Conservation (phyloP, 2,329 filamentous ascomycete genomes). For the Pseudogymnoascus sp. region DNA sequence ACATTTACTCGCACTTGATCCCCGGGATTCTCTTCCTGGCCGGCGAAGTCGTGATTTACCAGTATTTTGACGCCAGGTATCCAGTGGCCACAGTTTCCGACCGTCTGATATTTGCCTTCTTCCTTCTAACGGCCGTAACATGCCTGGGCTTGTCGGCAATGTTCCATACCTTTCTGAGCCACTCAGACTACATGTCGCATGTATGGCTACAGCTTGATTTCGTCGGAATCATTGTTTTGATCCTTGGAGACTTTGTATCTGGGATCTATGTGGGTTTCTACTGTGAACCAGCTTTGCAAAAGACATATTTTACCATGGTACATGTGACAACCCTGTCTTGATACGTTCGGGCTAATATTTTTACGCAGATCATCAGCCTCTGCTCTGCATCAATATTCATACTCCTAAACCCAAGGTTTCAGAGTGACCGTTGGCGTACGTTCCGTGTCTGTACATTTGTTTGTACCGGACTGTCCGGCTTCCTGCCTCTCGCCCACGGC, state of each 20-base stretch:
- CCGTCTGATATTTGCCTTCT: conserved; percentile 32
- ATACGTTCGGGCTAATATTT: neutral
- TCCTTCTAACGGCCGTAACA: conserved; percentile 29
- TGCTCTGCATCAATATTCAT: conserved; percentile 28
- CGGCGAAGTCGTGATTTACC: conserved; percentile 24
- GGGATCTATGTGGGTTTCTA: conserved; percentile 35
- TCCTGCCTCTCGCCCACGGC: conserved; percentile 23
- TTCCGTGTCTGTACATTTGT: conserved; percentile 21
- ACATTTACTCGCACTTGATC: conserved; percentile 38
- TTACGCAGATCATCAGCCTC: conserved; percentile 29
- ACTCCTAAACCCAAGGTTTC: conserved; percentile 18
- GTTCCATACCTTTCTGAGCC: conserved; percentile 34
- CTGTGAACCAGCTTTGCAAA: conserved; percentile 29
- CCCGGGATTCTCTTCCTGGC: conserved; percentile 33
- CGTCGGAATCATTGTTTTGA: conserved; percentile 31
- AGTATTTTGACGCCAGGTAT: conserved; percentile 26
- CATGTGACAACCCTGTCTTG: conserved; percentile 1
- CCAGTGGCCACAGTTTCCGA: conserved; percentile 29
- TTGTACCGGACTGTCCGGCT: conserved; percentile 19
- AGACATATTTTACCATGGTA: conserved; percentile 31
- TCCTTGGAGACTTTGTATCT: conserved; percentile 31
- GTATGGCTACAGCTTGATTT: conserved; percentile 34
- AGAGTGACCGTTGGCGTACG: conserved; percentile 15
- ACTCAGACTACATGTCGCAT: conserved; percentile 29
- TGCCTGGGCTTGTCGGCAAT: conserved; percentile 32